Evolutionary conservation across 208 protist species (phyloP).

Genomic region (Leishmania aethiopica): DNA sequence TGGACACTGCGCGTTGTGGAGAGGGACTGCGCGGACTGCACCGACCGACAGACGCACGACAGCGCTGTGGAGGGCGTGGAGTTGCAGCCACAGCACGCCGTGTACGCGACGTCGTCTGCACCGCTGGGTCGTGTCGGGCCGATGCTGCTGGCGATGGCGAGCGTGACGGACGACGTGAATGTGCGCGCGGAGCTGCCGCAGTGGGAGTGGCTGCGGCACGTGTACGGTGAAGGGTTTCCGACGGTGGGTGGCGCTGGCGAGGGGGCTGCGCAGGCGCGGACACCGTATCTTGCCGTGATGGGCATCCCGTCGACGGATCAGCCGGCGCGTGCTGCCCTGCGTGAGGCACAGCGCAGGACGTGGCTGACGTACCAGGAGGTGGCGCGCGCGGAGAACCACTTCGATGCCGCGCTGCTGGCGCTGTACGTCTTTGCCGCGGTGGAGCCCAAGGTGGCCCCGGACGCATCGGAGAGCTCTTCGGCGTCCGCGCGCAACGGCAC

Average conservation of each 20-base stretch:
- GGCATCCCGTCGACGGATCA: slow-evolving; percentile 54
- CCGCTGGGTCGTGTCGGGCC: slow-evolving; percentile 28
- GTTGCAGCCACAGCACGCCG: neutral
- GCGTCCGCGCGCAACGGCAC: neutral
- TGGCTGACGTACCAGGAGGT: slow-evolving; percentile 48
- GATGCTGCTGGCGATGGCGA: slow-evolving; percentile 35
- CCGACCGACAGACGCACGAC: neutral
- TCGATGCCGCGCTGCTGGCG: slow-evolving; percentile 27
- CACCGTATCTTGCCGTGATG: slow-evolving; percentile 35
- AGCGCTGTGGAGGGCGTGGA: neutral
- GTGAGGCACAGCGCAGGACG: slow-evolving; percentile 42
- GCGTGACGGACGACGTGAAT: slow-evolving; percentile 30
- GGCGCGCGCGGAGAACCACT: slow-evolving; percentile 38
- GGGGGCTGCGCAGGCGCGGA: neutral
- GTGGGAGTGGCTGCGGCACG: slow-evolving; percentile 26
- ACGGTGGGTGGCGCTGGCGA: neutral
- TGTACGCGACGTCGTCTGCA: slow-evolving; percentile 14
- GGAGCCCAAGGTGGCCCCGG: neutral
- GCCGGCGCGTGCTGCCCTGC: slow-evolving; percentile 18
- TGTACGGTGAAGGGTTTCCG: slow-evolving; percentile 7
- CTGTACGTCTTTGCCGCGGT: slow-evolving; percentile 33
- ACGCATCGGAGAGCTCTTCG: neutral
- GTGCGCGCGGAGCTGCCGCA: slow-evolving; percentile 4
- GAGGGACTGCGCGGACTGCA: neutral
- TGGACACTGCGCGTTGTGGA: slow-evolving; percentile 10